Evolutionary conservation across 2,329 filamentous ascomycete species (phyloP).

Genomic region (Aciculosporium take): DNA sequence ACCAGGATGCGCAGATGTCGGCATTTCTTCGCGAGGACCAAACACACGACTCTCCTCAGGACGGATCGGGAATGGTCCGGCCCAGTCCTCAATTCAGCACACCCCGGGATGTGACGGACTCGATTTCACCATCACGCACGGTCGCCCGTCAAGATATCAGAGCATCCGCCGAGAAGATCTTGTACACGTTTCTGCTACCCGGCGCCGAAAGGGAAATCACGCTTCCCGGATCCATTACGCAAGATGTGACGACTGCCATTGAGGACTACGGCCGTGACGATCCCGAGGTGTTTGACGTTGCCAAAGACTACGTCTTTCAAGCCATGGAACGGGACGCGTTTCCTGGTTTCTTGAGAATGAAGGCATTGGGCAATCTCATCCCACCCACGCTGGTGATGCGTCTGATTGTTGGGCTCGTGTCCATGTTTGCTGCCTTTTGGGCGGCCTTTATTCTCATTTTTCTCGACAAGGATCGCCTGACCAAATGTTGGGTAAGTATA

Average conservation of each 20-base stretch:
- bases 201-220: constrained; percentile 96
- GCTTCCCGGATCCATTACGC: constrained; percentile 72
- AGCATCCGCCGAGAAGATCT: constrained; percentile 89
- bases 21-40: constrained; percentile 65
- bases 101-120: constrained; percentile 52
- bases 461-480: constrained; percentile 58
- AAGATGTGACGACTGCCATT: constrained; percentile 73
- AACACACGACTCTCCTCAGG: constrained; percentile 41
- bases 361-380: constrained; percentile 89
- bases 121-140: constrained; percentile 68
- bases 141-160: constrained; percentile 83
- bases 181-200: constrained; percentile 93
- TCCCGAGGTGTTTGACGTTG: constrained; percentile 90
- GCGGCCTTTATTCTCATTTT: constrained; percentile 87
- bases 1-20: constrained; percentile 80
- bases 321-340: constrained; percentile 99
- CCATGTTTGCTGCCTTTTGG: constrained; percentile 91
- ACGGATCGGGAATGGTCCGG: constrained; percentile 29
- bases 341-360: constrained; percentile 86
- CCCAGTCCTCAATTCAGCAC: constrained; percentile 45
- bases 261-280: constrained; percentile 88
- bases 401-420: constrained; percentile 64
- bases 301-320: constrained; percentile 98
- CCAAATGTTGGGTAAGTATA: constrained; percentile 67
- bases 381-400: constrained; percentile 78